Conservation (phyloP, 495 filamentous ascomycete genomes). For the Neurospora sp. region DNA sequence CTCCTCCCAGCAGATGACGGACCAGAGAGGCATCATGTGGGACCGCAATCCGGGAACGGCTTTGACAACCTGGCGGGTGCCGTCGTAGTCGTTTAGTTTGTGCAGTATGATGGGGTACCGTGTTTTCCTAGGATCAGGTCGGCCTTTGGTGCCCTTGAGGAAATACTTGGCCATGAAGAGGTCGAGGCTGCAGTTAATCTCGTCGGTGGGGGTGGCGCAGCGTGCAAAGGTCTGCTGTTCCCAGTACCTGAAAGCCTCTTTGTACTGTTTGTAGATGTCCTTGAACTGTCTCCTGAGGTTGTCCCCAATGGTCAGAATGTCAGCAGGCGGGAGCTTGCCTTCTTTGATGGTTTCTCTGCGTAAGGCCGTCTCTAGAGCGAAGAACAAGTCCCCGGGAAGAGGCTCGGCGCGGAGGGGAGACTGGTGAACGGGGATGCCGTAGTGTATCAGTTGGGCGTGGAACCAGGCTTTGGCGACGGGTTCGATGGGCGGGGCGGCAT, state of each 20-base stretch:
- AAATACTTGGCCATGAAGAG: neutral
- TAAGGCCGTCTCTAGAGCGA: neutral
- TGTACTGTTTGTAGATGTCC: neutral
- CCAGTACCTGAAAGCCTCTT: neutral
- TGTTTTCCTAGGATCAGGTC: neutral
- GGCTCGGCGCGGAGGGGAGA: neutral
- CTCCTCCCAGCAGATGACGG: neutral
- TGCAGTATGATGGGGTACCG: neutral
- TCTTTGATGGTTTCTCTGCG: neutral
- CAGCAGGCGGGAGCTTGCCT: neutral
- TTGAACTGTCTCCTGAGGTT: neutral
- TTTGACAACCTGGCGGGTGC: neutral
- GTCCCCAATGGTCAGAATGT: neutral
- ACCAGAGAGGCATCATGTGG: neutral
- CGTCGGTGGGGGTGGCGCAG: neutral
- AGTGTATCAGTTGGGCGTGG: neutral
- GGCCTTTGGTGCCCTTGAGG: neutral
- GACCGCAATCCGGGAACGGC: neutral
- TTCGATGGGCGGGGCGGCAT: neutral
- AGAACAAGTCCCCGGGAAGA: neutral
- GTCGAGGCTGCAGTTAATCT: neutral
- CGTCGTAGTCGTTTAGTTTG: neutral
- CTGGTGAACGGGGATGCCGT: neutral
- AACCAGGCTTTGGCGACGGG: neutral
- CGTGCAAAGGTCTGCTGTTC: neutral